Percentiles rank a stretch among this genome's conserved stretches.
Conservation (phyloP, 441 rosid genomes). For the Kokia cookei region DNA sequence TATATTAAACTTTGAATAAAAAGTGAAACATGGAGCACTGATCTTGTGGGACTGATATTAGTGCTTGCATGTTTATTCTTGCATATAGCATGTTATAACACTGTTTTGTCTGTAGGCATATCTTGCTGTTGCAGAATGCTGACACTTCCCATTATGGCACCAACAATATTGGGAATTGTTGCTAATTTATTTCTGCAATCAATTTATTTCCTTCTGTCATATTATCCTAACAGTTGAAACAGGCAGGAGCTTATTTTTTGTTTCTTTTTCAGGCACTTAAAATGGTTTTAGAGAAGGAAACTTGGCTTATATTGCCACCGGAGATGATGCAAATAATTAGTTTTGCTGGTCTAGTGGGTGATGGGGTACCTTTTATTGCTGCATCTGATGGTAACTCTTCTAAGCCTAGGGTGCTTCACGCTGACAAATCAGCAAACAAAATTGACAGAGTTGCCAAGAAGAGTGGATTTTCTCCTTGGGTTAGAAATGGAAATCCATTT, state of each 20-base stretch:
- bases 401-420: slow-evolving; percentile 40
- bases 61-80: neutral
- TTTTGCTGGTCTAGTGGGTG: slow-evolving; percentile 93
- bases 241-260: neutral
- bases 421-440: slow-evolving; percentile 37
- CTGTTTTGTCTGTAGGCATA: neutral
- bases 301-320: slow-evolving; percentile 74
- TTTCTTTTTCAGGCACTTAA: slow-evolving; percentile 72
- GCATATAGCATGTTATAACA: neutral
- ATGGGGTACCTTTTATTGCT: slow-evolving; percentile 80
- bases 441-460: slow-evolving; percentile 35
- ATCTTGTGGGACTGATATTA: neutral
- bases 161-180: neutral
- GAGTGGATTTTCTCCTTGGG: slow-evolving; percentile 82
- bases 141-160: neutral
- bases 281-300: slow-evolving; percentile 98
- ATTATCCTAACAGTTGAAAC: neutral
- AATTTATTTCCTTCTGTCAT: neutral
- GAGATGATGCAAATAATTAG: slow-evolving; percentile 63
- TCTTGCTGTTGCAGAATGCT: neutral
- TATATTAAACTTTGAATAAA: neutral
- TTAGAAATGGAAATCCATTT: slow-evolving; percentile 80
- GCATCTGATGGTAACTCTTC: slow-evolving; percentile 41
- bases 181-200: neutral
- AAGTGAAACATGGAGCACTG: neutral